Evolutionary conservation across 805 yeast species (phyloP).

Genomic region (Ogataea nonfermentans): DNA sequence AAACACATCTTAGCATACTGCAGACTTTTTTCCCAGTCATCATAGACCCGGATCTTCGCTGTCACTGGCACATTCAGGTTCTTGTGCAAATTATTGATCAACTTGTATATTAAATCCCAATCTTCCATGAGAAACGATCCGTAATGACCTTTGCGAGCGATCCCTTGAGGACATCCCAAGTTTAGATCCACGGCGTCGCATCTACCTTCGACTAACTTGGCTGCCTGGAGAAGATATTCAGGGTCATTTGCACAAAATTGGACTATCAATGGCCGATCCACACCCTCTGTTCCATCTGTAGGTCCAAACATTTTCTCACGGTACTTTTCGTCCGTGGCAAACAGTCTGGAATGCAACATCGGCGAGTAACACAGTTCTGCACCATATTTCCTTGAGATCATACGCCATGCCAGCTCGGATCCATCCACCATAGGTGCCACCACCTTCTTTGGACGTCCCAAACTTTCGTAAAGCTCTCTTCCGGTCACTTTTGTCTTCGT

Average conservation of each 20-base stretch:
- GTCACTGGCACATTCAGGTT: constrained; percentile 86
- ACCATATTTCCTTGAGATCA: constrained; percentile 81
- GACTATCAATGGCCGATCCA: constrained; percentile 84
- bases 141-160: constrained; percentile 90
- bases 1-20: constrained; percentile 87
- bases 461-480: constrained; percentile 61
- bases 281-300: constrained; percentile 64
- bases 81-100: constrained; percentile 71
- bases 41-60: constrained; percentile 89
- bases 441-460: constrained; percentile 76
- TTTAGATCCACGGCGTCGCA: constrained; percentile 97
- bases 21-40: constrained; percentile 77
- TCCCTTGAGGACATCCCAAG: constrained; percentile 97
- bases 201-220: constrained; percentile 69
- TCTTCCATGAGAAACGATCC: constrained; percentile 97
- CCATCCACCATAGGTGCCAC: constrained; percentile 99
- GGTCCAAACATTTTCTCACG: constrained; percentile 69
- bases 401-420: constrained; percentile 93
- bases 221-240: constrained; percentile 76
- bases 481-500: constrained; percentile 44
- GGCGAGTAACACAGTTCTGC: constrained; percentile 95
- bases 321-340: constrained; percentile 82
- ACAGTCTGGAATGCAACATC: constrained; percentile 90
- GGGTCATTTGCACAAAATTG: constrained; percentile 98
- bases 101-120: constrained; percentile 75